Base-by-base conservation (phyloP, 164 flowering plant species). In the Nymphaea thermarum region DNA sequence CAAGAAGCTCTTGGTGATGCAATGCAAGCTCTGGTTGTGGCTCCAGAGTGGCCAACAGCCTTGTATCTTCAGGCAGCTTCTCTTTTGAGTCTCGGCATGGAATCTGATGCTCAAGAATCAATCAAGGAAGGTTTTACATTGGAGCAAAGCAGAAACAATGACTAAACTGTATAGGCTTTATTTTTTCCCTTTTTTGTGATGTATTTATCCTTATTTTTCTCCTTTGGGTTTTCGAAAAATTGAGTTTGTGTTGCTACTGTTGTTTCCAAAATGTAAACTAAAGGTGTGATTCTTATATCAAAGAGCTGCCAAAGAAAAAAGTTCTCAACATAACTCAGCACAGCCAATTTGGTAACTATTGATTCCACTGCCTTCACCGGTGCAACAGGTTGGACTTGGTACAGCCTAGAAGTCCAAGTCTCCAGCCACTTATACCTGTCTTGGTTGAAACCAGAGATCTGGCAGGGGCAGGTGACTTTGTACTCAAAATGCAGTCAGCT, bases 1-100 rank as follows among this genome's bases (percentile, higher is more conserved):
- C 93, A 85, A 75, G 90, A 89, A 72, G 98, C 92, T 62, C 83
- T 89, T 15, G 92, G 85, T 3, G 98, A 91, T 75, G 93, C 98
- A 0, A 86, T 89, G 96, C 92, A 91, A 77, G 92, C 98, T 3
- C 89, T 84, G 71, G 88, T 74, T 15, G 79, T 87, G 5, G 86
- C 94, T 5, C 94, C 98, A 0, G 92, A 91, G 60, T 91, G 97
- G 96, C 81, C 90, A 4, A 87, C 89, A 6, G 96, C 96, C 14
- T 83, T 86, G 65, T 85, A 89, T 73, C 92, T 91, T 65, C 96
- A 87, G 71, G 92, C 93, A 3, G 86, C 89, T 43, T 82, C 90
- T 62, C 85, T 91, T 63, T 89, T 89, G 77, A 82, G 82, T 71
- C 88, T 91, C 57, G 92, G 94, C 8, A 91, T 89, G 96, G 96